Evolutionary conservation across 306 rosid genomes (phyloP).

Genomic region (Heteromeles arbutifolia): DNA sequence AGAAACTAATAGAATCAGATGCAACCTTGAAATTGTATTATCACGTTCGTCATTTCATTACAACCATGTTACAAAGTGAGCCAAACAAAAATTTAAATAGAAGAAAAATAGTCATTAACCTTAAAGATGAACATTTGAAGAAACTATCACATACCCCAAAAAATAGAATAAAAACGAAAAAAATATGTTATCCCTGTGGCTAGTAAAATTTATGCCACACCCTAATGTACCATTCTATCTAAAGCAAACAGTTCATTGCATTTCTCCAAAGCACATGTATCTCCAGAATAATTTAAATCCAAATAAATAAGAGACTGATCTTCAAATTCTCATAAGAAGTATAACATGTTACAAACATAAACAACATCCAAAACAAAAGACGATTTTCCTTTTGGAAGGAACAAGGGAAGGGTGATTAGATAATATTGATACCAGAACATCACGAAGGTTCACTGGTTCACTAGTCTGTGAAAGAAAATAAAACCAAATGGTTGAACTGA

Average conservation of each 20-base stretch:
- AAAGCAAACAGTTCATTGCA: not conserved
- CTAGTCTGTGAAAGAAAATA: too few species aligned
- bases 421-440: not conserved
- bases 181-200: not conserved
- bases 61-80: not conserved
- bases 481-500: not conserved
- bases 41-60: conserved; percentile 3
- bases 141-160: not conserved
- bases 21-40: not conserved
- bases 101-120: not conserved
- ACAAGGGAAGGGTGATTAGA: not conserved
- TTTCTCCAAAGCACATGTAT: not conserved
- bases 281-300: not conserved
- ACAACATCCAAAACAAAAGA: not conserved
- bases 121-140: not conserved
- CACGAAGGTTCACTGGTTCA: not conserved
- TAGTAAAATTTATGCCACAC: not conserved
- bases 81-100: not conserved
- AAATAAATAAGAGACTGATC: not conserved
- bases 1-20: conserved; percentile 13
- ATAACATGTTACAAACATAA: not conserved
- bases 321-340: not conserved
- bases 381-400: not conserved
- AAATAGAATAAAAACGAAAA: not conserved
- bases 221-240: not conserved